Evolutionary conservation across 768 basidiomycete species (phyloP).

Genomic region (Sarcomyxa edulis): DNA sequence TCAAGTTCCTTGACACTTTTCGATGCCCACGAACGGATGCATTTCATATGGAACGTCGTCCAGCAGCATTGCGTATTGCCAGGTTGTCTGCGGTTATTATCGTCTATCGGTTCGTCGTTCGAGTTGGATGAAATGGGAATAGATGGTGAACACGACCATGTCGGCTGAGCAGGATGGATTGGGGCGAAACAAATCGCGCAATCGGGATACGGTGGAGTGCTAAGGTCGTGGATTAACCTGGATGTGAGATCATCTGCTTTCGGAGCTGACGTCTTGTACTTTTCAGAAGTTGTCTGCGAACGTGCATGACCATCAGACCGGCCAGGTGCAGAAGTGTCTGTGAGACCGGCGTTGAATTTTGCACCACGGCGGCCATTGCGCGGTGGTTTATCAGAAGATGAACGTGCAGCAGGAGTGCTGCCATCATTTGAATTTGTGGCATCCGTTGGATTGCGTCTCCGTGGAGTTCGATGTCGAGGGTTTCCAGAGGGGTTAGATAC

Average conservation of each 20-base stretch:
- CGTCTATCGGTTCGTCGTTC: constrained; percentile 19
- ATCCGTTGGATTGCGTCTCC: no score
- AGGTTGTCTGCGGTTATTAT: constrained; percentile 11
- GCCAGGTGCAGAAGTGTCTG: constrained; percentile 10
- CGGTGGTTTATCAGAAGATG: no score
- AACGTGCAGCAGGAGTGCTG: no score
- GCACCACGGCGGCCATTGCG: constrained; percentile 20
- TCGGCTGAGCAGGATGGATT: constrained; percentile 73
- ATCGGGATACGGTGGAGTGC: constrained; percentile 68
- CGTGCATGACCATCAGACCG: neutral
- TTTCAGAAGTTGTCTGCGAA: neutral
- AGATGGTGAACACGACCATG: constrained; percentile 83
- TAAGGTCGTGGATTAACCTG: constrained; percentile 58
- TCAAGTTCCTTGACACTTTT: constrained; percentile 71
- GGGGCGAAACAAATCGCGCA: constrained; percentile 82
- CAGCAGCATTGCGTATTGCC: constrained; percentile 64
- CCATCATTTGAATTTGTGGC: no score
- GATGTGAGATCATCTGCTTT: constrained; percentile 65
- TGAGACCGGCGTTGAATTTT: constrained; percentile 30
- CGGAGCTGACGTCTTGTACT: neutral
- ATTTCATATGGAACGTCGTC: constrained; percentile 87
- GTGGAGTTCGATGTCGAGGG: no score
- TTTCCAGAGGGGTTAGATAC: no score
- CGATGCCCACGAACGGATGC: constrained; percentile 83
- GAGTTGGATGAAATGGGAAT: constrained; percentile 33